phyloP scores from a whole-genome alignment of 768 basidiomycete genomes.

The Psilocybe cyanescens region DNA sequence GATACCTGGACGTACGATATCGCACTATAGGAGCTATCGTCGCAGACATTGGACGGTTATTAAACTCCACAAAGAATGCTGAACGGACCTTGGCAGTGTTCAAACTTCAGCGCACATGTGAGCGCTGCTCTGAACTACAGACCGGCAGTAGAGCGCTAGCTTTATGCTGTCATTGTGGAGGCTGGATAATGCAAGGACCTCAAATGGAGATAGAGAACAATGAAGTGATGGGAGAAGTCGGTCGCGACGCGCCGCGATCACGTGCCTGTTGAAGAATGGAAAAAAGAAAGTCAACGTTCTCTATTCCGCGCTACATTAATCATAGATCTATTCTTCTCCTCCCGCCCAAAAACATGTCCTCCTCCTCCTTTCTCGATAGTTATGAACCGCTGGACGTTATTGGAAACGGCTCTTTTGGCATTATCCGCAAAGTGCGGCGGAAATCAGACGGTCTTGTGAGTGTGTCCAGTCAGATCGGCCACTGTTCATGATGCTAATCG shows the following conservation, averaged over 20 bases:
- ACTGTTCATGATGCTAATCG: background rate
- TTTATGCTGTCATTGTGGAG: background rate
- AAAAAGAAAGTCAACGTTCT: background rate
- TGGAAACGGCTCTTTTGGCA: slow-evolving; percentile 96
- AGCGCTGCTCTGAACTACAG: background rate
- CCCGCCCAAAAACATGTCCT: background rate
- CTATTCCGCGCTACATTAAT: background rate
- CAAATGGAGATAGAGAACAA: slow-evolving; percentile 5
- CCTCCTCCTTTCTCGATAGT: slow-evolving; percentile 60
- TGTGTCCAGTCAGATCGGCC: slow-evolving; percentile 17
- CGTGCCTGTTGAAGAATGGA: slow-evolving; percentile 12
- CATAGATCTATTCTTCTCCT: background rate
- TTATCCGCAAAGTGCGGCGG: slow-evolving; percentile 92
- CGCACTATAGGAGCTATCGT: too few species aligned
- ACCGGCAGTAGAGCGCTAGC: background rate
- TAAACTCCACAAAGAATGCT: too few species aligned
- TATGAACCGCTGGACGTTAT: slow-evolving; percentile 92
- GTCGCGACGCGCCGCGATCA: slow-evolving; percentile 18
- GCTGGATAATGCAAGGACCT: background rate
- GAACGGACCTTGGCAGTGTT: too few species aligned
- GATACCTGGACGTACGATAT: too few species aligned
- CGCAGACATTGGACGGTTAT: too few species aligned
- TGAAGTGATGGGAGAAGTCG: background rate
- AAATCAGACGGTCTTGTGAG: slow-evolving; percentile 83
- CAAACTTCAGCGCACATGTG: background rate